phyloP scores from a whole-genome alignment of 441 rosid genomes.

The Viola pubescens region DNA sequence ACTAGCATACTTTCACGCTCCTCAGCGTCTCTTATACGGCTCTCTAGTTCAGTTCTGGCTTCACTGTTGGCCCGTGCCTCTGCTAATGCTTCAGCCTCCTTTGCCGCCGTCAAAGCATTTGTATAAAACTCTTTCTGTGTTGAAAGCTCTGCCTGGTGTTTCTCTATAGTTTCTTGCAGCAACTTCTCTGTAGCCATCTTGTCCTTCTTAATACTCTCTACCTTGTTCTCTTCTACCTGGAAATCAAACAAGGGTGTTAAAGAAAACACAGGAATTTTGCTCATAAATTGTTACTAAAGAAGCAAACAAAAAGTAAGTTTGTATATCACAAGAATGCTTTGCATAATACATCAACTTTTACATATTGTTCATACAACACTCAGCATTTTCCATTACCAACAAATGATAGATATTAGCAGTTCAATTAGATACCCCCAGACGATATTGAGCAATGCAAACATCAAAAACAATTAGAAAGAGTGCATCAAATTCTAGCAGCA shows the following conservation, averaged over 20 bases:
- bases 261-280: not conserved
- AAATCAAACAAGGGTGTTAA: conserved; percentile 6
- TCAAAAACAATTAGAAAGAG: not conserved
- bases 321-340: not conserved
- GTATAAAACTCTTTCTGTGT: conserved; percentile 79
- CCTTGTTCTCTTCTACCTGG: conserved; percentile 95
- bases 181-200: conserved; percentile 86
- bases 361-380: not conserved
- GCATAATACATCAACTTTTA: not conserved
- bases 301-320: not conserved
- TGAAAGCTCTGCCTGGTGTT: conserved; percentile 82
- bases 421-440: conserved; percentile 7
- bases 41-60: conserved; percentile 85
- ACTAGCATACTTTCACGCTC: conserved; percentile 93
- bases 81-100: conserved; percentile 91
- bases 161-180: conserved; percentile 95
- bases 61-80: conserved; percentile 87
- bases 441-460: conserved; percentile 3
- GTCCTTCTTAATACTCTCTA: conserved; percentile 84
- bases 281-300: not conserved
- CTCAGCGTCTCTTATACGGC: conserved; percentile 75
- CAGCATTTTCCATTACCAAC: conserved; percentile 4
- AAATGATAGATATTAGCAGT: conserved; percentile 1
- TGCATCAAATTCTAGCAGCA: not conserved
- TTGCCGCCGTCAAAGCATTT: conserved; percentile 84